Evolutionary conservation across 2,329 filamentous ascomycete species (phyloP), one percentile per base, ranked within the genome.

Genomic region (Xylariaceae sp.): DNA sequence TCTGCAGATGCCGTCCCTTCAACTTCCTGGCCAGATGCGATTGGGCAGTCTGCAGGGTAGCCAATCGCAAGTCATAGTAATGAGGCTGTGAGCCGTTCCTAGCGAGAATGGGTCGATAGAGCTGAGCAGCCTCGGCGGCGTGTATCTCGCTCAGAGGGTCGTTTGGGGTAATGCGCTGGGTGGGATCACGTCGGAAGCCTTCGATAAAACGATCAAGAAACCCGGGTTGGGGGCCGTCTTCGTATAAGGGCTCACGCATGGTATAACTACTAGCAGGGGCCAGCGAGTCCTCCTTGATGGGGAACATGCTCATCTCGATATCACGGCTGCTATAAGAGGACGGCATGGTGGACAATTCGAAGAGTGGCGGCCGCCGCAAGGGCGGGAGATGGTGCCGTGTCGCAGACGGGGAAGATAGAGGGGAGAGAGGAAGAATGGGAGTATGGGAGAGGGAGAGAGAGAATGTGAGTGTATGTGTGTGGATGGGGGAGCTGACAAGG

Each of bases 1-100:
- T 97, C 76, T 97, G 92, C 69, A 97, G 70, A 77, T 97, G 93
- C 41, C 92, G 81, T 16, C 86, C 85, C 74, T 95, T 94, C 62
- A 96, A 75, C 70, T 85, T 87, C 66, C 92, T 81, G 44, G 88
- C 84, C 44, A 97, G 79, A 6, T 88, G 85, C 39, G 89, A 87
- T 60, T 86, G 81, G 3, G 90, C 88, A 1, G 91, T 92, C 67
- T 92, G 87, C 60, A 91, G 74, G 67, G 90, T 81, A 41, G 82
- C 84, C 62, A 74, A 72, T 23, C 76, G 77, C 45, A 85, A 60
- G 64, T 85, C 81, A 61, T 80, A 85, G 66, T 81, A 81, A 52
- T 81, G 78, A 2, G 72, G 18, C 59, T 61, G 29, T 55, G 50
- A 67, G 55, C 50, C 63, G 52, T 42, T 72, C 64, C 60, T 55